Base-by-base conservation (phyloP, 805 yeast species). In the Candida lessepsii region DNA sequence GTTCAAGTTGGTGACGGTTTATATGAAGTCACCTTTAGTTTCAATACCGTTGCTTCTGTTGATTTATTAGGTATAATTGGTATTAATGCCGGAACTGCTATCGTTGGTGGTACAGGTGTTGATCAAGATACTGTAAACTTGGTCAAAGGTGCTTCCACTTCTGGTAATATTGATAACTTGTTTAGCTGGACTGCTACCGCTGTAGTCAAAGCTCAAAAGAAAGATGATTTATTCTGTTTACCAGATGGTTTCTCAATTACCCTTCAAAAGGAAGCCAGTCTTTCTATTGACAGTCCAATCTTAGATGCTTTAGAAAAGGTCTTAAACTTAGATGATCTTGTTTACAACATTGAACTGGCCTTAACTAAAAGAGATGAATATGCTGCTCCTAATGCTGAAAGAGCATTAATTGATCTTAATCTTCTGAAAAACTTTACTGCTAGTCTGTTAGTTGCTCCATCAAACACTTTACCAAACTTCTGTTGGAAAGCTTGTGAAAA, bases 181-280 rank as follows among this genome's bases (percentile, higher is more conserved):
- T 50, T 51, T 41, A 44, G 51, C 42, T 57, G 62, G 62, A 52
- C 60, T 35, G 49, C 58, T 32, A 39, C 56, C 15, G 24, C 58
- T 35, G 41, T 54, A 14, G 57, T 59, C 19, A 42, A 49, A 35
- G 58, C 62, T 40, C 34, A 41, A 11, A 26, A 40, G 14, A 19
- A 34, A 15, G 40, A 46, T 32, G 46, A 47, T 23, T 46, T 52
- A 39, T 53, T 49, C 53, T 57, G 62, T 53, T 53, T 58, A 37
- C 64, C 64, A 35, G 37, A 41, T 17, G 53, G 46, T 31, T 57
- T 58, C 44, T 39, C 42, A 24, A 51, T 58, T 43, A 36, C 41
- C 8, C 24, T 47, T 23, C 14, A 42, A 17, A 19, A 45, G 13
- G 39, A 39, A 31, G 35, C 31, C 13, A 28, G 34, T 29, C 36